phyloP scores from a whole-genome alignment of 768 basidiomycete genomes.

The Lenzites betulinus region DNA sequence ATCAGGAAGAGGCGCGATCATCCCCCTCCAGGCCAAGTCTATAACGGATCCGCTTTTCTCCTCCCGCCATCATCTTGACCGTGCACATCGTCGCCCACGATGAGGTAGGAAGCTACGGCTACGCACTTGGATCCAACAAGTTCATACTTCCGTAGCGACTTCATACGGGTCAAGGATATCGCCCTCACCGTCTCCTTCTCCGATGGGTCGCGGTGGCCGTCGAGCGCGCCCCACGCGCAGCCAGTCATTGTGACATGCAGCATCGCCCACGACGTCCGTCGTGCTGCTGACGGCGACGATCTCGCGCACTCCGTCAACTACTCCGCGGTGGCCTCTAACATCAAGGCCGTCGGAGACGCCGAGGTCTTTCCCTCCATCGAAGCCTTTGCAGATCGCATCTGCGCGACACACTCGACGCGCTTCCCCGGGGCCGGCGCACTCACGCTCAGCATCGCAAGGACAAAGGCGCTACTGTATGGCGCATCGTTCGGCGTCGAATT shows the following conservation, averaged over 20 bases:
- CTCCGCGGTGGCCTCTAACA: slow-evolving; percentile 40
- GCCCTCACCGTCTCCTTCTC: slow-evolving; percentile 43
- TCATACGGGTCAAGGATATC: slow-evolving; percentile 53
- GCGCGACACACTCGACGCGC: slow-evolving; percentile 38
- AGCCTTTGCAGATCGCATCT: slow-evolving; percentile 45
- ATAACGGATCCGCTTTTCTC: neutral
- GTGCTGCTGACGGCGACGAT: slow-evolving; percentile 54
- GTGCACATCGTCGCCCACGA: neutral
- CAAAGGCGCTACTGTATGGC: slow-evolving; percentile 55
- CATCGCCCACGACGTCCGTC: slow-evolving; percentile 51
- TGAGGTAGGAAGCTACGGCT: neutral
- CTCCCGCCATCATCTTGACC: neutral
- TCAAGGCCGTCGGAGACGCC: slow-evolving; percentile 31
- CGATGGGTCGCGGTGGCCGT: slow-evolving; percentile 50
- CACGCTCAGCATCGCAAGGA: slow-evolving; percentile 46
- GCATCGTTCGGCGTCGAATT: slow-evolving; percentile 45
- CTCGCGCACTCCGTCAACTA: slow-evolving; percentile 68
- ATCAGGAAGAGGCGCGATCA: neutral
- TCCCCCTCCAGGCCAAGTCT: too few relatives aligned
- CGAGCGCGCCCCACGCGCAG: slow-evolving; percentile 42
- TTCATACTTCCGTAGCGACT: slow-evolving; percentile 22
- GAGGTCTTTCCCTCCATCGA: slow-evolving; percentile 47
- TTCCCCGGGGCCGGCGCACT: slow-evolving; percentile 40
- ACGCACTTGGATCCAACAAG: neutral
- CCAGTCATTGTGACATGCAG: slow-evolving; percentile 54